These are phyloP conservation scores for Talaromyces sp. DNA, from an alignment of 2,329 filamentous ascomycete genomes.

Conservation along the genomic window DNA sequence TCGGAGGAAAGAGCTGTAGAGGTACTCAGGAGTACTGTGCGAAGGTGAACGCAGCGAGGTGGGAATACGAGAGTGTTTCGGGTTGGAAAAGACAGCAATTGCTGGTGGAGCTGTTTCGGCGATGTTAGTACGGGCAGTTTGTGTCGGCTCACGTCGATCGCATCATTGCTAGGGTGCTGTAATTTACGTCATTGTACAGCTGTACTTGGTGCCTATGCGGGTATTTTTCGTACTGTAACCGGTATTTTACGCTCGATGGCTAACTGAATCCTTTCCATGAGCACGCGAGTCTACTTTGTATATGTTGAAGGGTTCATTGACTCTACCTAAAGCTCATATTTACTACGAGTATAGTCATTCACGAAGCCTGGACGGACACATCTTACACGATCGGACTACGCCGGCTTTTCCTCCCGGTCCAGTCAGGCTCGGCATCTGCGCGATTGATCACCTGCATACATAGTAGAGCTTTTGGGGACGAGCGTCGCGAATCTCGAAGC, in stretches of 20 bases:
- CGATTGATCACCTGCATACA: not conserved
- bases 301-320: not conserved
- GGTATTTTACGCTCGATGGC: not conserved
- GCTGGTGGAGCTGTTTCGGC: constrained; percentile 18
- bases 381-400: not conserved
- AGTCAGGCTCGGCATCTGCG: not conserved
- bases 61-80: not conserved
- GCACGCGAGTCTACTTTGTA: not conserved
- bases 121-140: not conserved
- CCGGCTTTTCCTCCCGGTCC: too few species aligned
- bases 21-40: constrained; percentile 7
- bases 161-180: not conserved
- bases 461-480: not conserved
- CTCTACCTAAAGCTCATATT: not conserved
- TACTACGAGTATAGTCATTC: too few species aligned
- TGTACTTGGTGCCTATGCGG: not conserved
- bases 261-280: not conserved
- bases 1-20: constrained; percentile 22
- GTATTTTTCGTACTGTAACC: not conserved
- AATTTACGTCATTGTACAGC: constrained; percentile 2
- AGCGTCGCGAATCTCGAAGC: not conserved
- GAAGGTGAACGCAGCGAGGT: not conserved
- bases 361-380: not conserved
- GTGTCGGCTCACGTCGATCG: not conserved
- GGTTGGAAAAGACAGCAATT: not conserved